A percentile compares a stretch with the other conserved stretches of the same genome.
These are phyloP conservation scores for Chlorella sorokiniana DNA, from an alignment of 139 green algal species.

Conservation along the genomic window DNA sequence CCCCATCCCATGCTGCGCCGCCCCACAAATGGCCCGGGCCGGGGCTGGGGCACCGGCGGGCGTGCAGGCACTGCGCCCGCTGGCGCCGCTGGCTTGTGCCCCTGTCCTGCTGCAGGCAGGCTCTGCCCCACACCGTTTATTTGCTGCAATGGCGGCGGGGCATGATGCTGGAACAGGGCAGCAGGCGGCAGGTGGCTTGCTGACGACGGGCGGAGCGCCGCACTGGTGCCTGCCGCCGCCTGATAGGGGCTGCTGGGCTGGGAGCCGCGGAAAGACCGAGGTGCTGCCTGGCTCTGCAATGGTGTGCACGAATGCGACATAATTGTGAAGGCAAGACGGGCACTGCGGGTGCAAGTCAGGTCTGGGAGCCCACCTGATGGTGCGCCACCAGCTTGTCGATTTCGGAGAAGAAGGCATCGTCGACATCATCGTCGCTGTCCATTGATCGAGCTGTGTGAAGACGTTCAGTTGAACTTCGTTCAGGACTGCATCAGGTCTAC, in stretches of 20 bases:
- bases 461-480: too few relatives aligned
- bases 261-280: background rate
- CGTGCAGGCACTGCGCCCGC: background rate
- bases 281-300: background rate
- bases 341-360: background rate
- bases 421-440: background rate
- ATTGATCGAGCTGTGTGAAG: background rate
- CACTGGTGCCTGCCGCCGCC: background rate
- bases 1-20: too few relatives aligned
- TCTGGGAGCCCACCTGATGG: background rate
- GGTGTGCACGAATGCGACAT: too few relatives aligned
- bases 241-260: background rate
- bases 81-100: background rate
- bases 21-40: background rate
- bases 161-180: background rate
- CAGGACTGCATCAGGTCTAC: too few relatives aligned
- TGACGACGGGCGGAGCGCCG: background rate
- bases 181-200: background rate
- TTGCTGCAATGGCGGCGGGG: background rate
- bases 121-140: background rate
- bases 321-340: background rate
- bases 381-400: slow-evolving; percentile 4
- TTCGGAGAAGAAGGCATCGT: background rate
- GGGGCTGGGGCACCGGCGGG: background rate
- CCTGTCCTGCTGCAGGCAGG: background rate